Evolutionary conservation across 805 yeast genomes (phyloP).

Genomic region (Nematodospora valgi): DNA sequence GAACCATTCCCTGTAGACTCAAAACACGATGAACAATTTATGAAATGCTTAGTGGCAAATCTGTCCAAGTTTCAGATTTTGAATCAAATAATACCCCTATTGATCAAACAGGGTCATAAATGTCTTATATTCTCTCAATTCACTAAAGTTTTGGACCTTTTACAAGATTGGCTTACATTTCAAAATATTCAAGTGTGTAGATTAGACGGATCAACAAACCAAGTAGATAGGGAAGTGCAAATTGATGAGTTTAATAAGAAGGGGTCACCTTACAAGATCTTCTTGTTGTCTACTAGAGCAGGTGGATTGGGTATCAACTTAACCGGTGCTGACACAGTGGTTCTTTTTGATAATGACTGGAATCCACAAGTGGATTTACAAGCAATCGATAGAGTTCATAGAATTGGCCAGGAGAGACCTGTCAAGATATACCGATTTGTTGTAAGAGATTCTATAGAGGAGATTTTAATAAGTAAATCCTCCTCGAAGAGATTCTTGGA

Average conservation of each 20-base stretch:
- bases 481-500: slow-evolving; percentile 78
- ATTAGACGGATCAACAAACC: slow-evolving; percentile 73
- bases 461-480: slow-evolving; percentile 72
- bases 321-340: slow-evolving; percentile 84
- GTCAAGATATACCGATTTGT: slow-evolving; percentile 79
- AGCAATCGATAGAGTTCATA: slow-evolving; percentile 92
- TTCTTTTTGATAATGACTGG: slow-evolving; percentile 92
- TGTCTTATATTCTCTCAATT: slow-evolving; percentile 86
- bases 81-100: slow-evolving; percentile 54
- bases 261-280: slow-evolving; percentile 42
- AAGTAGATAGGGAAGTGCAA: slow-evolving; percentile 60
- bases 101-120: slow-evolving; percentile 57
- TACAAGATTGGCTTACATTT: slow-evolving; percentile 68
- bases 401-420: slow-evolving; percentile 87
- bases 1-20: slow-evolving; percentile 62
- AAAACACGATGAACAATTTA: slow-evolving; percentile 26
- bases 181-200: slow-evolving; percentile 49
- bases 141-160: slow-evolving; percentile 72
- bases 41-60: slow-evolving; percentile 35
- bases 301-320: slow-evolving; percentile 93
- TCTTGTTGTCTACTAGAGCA: slow-evolving; percentile 84
- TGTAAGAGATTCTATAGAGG: slow-evolving; percentile 78
- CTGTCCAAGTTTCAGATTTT: slow-evolving; percentile 75
- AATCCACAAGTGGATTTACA: slow-evolving; percentile 96
- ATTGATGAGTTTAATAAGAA: slow-evolving; percentile 49